Evolutionary conservation across 352 stramenopile genomes (phyloP), one percentile per base, ranked within the genome.

Genomic region (Phytopythium delawarense): DNA sequence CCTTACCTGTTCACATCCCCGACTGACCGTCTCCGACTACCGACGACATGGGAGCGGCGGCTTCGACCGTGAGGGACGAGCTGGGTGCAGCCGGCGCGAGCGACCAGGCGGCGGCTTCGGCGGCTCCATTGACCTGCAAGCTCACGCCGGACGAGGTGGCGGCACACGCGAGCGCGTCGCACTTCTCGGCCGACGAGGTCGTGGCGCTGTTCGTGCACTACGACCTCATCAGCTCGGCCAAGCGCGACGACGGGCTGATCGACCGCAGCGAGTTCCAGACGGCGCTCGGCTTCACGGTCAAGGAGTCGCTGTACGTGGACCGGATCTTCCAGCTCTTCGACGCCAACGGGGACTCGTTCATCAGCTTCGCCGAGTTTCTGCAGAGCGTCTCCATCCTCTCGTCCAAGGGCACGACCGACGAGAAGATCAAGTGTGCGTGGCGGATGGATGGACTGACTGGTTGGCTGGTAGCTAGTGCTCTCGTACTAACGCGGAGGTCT

Each of bases 251-350:
- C 59, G 77, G 78, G 20, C 62, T 91, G 30, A 92, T 92, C 63
- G 81, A 92, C 68, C 78, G 74, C 30, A 88, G 78, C 57, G 81
- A 92, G 54, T 94, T 92, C 69, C 85, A 94, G 70, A 88, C 71
- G 7, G 84, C 78, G 48, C 65, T 92, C 21, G 81, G 85, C 18
- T 90, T 94, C 39, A 85, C 80, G 2, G 71, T 86, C 46, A 92
- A 92, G 61, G 81, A 92, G 52, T 94, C 81, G 67, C 72, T 92
- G 20, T 92, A 91, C 57, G 85, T 91, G 65, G 83, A 94, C 58
- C 81, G 83, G 25, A 88, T 89, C 59, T 91, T 92, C 61, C 72
- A 89, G 72, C 72, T 92, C 48, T 91, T 94, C 59, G 82, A 92
- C 65, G 60, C 71, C 16, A 92, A 94, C 69, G 69, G 76, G 57